Percentiles rank a stretch among this genome's conserved stretches.
phyloP scores from a whole-genome alignment of 106 monocot species.

The Dendrobium huoshanense region DNA sequence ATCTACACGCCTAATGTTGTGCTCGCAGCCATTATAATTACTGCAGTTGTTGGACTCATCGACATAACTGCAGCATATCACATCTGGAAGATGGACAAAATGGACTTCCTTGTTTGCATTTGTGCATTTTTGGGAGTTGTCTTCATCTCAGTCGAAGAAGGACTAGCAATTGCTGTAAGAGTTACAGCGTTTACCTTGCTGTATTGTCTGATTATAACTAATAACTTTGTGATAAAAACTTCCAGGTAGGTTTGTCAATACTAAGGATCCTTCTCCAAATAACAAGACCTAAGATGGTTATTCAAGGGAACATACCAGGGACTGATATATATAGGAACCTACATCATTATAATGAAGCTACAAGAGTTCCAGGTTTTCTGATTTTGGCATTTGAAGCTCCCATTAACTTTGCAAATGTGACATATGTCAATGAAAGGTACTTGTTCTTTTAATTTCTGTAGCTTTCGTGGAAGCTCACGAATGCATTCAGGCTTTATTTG shows the following conservation, averaged over 20 bases:
- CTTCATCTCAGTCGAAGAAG: slow-evolving; percentile 81
- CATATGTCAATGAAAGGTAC: slow-evolving; percentile 80
- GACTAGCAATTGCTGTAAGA: slow-evolving; percentile 82
- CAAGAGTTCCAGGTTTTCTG: slow-evolving; percentile 63
- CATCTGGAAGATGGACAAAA: slow-evolving; percentile 92
- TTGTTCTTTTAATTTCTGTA: background rate
- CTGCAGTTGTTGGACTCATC: slow-evolving; percentile 79
- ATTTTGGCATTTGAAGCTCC: slow-evolving; percentile 75
- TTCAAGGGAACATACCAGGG: slow-evolving; percentile 66
- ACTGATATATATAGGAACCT: slow-evolving; percentile 63
- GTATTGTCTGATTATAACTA: background rate
- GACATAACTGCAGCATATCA: slow-evolving; percentile 45
- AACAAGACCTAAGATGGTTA: slow-evolving; percentile 70
- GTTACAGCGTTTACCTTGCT: background rate
- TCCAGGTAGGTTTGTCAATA: slow-evolving; percentile 74
- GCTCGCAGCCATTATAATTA: slow-evolving; percentile 73
- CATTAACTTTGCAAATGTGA: slow-evolving; percentile 79
- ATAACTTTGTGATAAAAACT: background rate
- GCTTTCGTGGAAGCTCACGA: background rate
- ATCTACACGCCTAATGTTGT: slow-evolving; percentile 87
- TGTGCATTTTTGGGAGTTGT: slow-evolving; percentile 77
- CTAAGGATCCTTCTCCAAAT: slow-evolving; percentile 73
- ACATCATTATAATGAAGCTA: slow-evolving; percentile 67
- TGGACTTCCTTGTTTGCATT: slow-evolving; percentile 73
- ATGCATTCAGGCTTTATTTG: too few species aligned